Percentiles rank a stretch among this genome's conserved stretches.
phyloP scores from a whole-genome alignment of 202 grass and related monocot species.

The Schoenoplectus triqueter region DNA sequence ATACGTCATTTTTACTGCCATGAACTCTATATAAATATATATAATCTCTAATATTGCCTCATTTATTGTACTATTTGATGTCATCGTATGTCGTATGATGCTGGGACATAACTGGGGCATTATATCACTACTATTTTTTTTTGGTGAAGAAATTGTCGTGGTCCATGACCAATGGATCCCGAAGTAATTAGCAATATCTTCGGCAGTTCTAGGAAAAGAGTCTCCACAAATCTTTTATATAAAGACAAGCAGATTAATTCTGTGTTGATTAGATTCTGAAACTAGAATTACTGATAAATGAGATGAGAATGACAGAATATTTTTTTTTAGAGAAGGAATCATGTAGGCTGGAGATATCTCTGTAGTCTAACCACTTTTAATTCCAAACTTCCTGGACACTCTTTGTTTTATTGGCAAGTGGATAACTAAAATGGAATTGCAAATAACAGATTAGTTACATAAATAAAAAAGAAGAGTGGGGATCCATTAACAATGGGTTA shows the following conservation, averaged over 20 bases:
- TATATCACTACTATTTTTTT: too few species aligned
- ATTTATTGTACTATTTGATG: too few species aligned
- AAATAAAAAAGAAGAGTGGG: too few species aligned
- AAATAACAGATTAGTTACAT: not conserved
- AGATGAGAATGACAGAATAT: slow-evolving; percentile 12
- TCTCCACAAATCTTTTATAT: not conserved
- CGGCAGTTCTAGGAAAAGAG: not conserved
- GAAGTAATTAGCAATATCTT: not conserved
- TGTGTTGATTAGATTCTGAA: slow-evolving; percentile 12
- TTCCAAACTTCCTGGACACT: slow-evolving; percentile 31
- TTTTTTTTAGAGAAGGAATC: not conserved
- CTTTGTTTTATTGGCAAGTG: not conserved
- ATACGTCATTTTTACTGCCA: too few species aligned
- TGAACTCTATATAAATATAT: too few species aligned
- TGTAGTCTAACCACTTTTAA: not conserved
- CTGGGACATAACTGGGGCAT: too few species aligned
- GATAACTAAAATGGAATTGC: not conserved
- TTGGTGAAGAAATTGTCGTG: not conserved
- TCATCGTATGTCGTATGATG: too few species aligned
- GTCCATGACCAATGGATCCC: not conserved
- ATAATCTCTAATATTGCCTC: too few species aligned
- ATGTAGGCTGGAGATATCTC: not conserved
- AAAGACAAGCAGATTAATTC: not conserved
- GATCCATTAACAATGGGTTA: too few species aligned
- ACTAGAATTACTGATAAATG: not conserved